phyloP scores from a whole-genome alignment of 768 basidiomycete species.

The Lactifluus piperatus region DNA sequence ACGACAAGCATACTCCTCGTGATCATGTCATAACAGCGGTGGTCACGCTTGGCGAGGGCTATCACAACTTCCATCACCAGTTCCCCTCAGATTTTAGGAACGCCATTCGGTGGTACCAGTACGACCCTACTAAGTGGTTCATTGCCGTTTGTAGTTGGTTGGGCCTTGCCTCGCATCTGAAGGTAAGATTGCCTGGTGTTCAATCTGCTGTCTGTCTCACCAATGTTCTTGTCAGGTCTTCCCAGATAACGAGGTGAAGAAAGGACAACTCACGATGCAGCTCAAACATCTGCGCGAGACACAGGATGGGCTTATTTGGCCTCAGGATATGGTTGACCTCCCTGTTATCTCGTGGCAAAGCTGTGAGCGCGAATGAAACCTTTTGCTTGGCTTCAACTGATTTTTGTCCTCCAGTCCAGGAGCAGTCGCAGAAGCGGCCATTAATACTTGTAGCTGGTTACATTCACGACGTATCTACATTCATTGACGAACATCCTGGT shows the following conservation, averaged over 20 bases:
- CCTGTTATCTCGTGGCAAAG: constrained; percentile 83
- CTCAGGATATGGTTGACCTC: constrained; percentile 62
- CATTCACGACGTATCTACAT: constrained; percentile 81
- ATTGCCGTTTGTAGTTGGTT: constrained; percentile 53
- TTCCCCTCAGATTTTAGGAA: constrained; percentile 98
- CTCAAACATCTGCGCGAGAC: constrained; percentile 77
- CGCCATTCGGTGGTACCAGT: constrained; percentile 91
- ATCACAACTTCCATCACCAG: constrained; percentile 97
- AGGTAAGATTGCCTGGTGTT: constrained; percentile 26
- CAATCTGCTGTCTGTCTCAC: neutral
- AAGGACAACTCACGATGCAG: constrained; percentile 92
- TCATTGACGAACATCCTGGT: constrained; percentile 88
- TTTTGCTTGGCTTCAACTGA: neutral
- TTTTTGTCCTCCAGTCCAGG: constrained; percentile 45
- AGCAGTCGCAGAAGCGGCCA: constrained; percentile 71
- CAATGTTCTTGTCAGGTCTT: constrained; percentile 30
- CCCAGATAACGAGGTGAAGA: constrained; percentile 66
- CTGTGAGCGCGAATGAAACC: constrained; percentile 40
- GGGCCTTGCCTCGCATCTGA: constrained; percentile 53
- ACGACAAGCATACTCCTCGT: constrained; percentile 89
- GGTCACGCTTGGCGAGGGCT: constrained; percentile 90
- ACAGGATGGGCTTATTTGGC: constrained; percentile 74
- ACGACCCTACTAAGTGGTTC: constrained; percentile 92
- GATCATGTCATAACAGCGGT: constrained; percentile 87
- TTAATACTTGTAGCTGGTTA: constrained; percentile 84